A percentile compares a stretch with the other conserved stretches of the same genome.
Conservation (phyloP, 495 filamentous ascomycete species). For the Oidiodendron maius region DNA sequence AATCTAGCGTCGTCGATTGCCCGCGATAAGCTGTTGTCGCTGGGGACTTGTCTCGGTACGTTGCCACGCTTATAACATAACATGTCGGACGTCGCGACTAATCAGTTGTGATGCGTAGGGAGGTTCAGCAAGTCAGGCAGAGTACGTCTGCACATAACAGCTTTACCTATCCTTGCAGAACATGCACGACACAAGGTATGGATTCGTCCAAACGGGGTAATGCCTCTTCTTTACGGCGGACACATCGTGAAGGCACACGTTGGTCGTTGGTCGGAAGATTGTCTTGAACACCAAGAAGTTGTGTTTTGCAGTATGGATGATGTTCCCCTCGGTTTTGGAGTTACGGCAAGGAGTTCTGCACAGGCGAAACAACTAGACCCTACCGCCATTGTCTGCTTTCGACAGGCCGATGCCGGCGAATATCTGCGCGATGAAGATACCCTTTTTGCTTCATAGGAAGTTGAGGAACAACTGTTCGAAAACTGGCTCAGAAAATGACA, state of each 20-base stretch:
- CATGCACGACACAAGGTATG: constrained; percentile 92
- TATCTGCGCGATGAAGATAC: constrained; percentile 77
- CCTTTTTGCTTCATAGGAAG: constrained; percentile 40
- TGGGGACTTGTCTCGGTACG: constrained; percentile 75
- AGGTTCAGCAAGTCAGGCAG: constrained; percentile 94
- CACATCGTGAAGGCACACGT: constrained; percentile 91
- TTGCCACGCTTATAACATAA: constrained; percentile 5
- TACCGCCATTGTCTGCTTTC: constrained; percentile 77
- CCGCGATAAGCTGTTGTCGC: constrained; percentile 68
- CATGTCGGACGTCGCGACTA: too few relatives aligned
- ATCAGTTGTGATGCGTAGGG: constrained; percentile 34
- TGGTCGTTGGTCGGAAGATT: constrained; percentile 82
- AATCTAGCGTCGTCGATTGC: constrained; percentile 84
- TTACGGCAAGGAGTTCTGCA: constrained; percentile 74
- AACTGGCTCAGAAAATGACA: too few relatives aligned
- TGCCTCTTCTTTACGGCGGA: constrained; percentile 89
- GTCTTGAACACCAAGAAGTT: constrained; percentile 70
- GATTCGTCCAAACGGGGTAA: constrained; percentile 92
- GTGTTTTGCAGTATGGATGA: constrained; percentile 74
- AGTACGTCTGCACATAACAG: constrained; percentile 78
- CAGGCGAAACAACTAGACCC: constrained; percentile 80
- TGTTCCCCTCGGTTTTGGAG: constrained; percentile 76
- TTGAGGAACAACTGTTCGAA: constrained; percentile 3
- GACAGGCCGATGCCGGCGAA: constrained; percentile 86
- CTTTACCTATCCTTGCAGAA: constrained; percentile 76